phyloP scores from a whole-genome alignment of 192 early-diverging fungal species.

The Backusella parvicylindrica region DNA sequence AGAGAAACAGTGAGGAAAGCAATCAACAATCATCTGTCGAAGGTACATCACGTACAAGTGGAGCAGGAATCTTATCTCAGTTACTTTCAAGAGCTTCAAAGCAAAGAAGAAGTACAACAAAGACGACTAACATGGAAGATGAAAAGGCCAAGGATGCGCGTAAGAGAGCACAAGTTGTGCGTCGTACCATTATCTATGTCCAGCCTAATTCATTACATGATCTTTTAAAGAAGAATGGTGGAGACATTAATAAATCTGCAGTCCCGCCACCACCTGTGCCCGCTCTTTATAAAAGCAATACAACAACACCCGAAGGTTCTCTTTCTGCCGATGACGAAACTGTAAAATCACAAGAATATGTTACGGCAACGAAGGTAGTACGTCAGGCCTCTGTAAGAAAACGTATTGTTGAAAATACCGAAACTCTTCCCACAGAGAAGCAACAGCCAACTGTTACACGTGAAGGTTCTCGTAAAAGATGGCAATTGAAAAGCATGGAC shows the following conservation, averaged over 20 bases:
- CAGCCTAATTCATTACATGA: constrained; percentile 10
- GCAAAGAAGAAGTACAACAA: background rate
- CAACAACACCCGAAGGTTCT: background rate
- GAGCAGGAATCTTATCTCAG: background rate
- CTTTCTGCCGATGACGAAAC: constrained; percentile 6
- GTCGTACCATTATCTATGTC: constrained; percentile 34
- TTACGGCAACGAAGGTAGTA: background rate
- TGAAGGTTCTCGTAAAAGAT: background rate
- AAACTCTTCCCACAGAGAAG: background rate
- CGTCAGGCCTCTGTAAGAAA: constrained; percentile 14
- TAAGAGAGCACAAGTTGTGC: constrained; percentile 24
- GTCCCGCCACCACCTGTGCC: background rate
- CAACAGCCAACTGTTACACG: background rate
- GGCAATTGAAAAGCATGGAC: background rate
- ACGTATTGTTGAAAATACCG: background rate
- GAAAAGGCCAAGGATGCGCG: background rate
- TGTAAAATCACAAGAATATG: constrained; percentile 1
- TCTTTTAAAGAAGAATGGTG: constrained; percentile 6
- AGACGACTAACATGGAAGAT: constrained; percentile 19
- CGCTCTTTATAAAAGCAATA: background rate
- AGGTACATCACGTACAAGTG: background rate
- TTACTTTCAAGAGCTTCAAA: background rate
- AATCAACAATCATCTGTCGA: background rate
- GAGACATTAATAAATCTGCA: background rate
- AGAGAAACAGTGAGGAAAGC: background rate